A percentile compares a stretch with the other conserved stretches of the same genome.
Conservation (phyloP, 257 asterid genomes). For the Fraxinus quadrangulata region DNA sequence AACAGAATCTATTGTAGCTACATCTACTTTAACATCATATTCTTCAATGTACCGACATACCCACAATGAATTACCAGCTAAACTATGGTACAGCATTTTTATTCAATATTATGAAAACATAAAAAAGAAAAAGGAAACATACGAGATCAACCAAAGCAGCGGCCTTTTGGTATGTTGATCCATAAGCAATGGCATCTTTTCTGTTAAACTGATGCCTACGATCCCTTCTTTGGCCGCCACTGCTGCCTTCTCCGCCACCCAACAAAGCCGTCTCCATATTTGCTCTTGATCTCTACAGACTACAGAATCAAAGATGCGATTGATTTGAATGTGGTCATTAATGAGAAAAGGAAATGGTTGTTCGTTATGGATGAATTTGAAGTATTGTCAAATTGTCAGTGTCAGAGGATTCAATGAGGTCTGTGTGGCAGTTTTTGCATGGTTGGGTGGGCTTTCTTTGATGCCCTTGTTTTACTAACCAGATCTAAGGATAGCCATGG, state of each 20-base stretch:
- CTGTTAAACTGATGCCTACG: constrained; percentile 36
- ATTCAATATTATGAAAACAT: neutral
- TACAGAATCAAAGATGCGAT: constrained; percentile 20
- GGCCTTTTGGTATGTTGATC: constrained; percentile 80
- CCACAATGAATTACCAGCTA: neutral
- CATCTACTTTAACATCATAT: neutral
- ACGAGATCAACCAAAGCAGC: constrained; percentile 98
- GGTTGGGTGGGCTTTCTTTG: neutral
- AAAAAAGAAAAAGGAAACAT: constrained; percentile 31
- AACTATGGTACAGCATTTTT: constrained; percentile 1
- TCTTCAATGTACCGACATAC: constrained; percentile 16
- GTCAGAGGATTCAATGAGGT: neutral
- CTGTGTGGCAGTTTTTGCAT: neutral
- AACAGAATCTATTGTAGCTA: neutral
- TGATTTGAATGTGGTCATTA: neutral
- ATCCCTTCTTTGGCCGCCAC: constrained; percentile 26
- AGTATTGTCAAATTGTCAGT: neutral
- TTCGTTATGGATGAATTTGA: neutral
- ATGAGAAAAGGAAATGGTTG: neutral
- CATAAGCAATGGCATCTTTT: constrained; percentile 78
- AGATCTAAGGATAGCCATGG: no score
- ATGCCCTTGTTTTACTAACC: no score
- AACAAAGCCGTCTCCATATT: constrained; percentile 64
- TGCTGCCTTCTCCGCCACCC: constrained; percentile 37
- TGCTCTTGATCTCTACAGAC: constrained; percentile 10